Evolutionary conservation across 805 yeast species (phyloP), one percentile per base, ranked within the genome.

Genomic region (Candida endomychidarum): DNA sequence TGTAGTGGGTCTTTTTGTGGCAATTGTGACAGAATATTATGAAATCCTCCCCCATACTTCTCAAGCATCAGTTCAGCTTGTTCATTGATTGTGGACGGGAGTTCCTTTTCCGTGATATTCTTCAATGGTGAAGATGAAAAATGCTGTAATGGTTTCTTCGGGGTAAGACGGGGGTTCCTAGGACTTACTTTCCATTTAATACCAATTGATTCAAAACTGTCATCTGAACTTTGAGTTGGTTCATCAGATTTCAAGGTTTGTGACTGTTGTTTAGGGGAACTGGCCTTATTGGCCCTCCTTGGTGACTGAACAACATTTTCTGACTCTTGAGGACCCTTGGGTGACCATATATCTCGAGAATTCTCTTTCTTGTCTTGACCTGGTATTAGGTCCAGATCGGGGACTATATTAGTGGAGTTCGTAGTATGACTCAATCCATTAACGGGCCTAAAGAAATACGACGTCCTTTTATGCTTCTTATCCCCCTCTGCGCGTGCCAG

Each of bases 131-230:
- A 44, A 3, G 78, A 73, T 2, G 77, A 70, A 1, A 70, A 67
- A 7, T 66, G 41, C 8, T 12, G 32, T 8, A 16, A 16, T 14
- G 51, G 47, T 10, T 32, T 39, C 23, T 42, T 49, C 17, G 46
- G 37, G 24, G 40, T 11, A 24, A 49, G 42, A 14, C 48, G 49
- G 21, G 75, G 75, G 23, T 50, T 45, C n/a, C 47, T 50, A 20
- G 77, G 75, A 4, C 74, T 66, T 10, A 54, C 53, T 11, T 61
- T 70, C 77, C 77, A 72, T 34, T 66, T 53, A 22, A 69, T 57
- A 8, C 40, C 43, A n/a, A 41, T 34, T 1, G 74, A 73, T 30
- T 69, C 74, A 43, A 64, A 67, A 41, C 70, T 65, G 37, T 69
- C 74, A 40, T 69, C 74, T 0, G 73, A 66, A 41, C 68, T 60